These are phyloP conservation scores for Xylaria sp. DNA, from an alignment of 2,329 filamentous ascomycete species.

Conservation along the genomic window DNA sequence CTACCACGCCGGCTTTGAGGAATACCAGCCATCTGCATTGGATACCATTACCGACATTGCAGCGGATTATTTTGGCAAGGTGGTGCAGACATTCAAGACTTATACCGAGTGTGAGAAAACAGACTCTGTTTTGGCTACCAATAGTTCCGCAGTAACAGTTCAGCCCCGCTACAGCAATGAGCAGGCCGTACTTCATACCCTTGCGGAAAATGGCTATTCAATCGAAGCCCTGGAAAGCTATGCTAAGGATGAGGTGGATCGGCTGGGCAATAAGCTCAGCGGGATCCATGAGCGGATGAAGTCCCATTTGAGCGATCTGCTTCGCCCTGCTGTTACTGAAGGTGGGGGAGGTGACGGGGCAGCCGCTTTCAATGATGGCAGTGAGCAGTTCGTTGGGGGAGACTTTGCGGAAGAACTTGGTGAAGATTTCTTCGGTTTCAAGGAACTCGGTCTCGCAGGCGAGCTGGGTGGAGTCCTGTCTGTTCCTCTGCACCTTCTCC, in stretches of 20 bases:
- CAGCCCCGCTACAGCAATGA: conserved; percentile 78
- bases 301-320: conserved; percentile 85
- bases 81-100: conserved; percentile 77
- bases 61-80: conserved; percentile 85
- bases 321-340: conserved; percentile 86
- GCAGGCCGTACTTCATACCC: conserved; percentile 84
- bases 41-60: conserved; percentile 90
- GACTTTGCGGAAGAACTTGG: conserved; percentile 98
- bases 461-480: conserved; percentile 90
- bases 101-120: conserved; percentile 86
- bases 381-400: conserved; percentile 93
- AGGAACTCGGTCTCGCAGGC: conserved; percentile 87
- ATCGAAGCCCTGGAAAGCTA: conserved; percentile 83
- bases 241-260: conserved; percentile 91
- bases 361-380: conserved; percentile 92
- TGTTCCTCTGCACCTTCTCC: conserved; percentile 91
- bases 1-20: conserved; percentile 95
- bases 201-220: conserved; percentile 84
- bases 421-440: conserved; percentile 99
- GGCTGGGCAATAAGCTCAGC: conserved; percentile 76
- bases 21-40: conserved; percentile 92
- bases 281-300: conserved; percentile 96
- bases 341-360: conserved; percentile 78
- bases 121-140: conserved; percentile 52
- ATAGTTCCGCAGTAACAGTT: conserved; percentile 50